Evolutionary conservation across 208 protist species (phyloP).

Genomic region (Leishmania tropica): DNA sequence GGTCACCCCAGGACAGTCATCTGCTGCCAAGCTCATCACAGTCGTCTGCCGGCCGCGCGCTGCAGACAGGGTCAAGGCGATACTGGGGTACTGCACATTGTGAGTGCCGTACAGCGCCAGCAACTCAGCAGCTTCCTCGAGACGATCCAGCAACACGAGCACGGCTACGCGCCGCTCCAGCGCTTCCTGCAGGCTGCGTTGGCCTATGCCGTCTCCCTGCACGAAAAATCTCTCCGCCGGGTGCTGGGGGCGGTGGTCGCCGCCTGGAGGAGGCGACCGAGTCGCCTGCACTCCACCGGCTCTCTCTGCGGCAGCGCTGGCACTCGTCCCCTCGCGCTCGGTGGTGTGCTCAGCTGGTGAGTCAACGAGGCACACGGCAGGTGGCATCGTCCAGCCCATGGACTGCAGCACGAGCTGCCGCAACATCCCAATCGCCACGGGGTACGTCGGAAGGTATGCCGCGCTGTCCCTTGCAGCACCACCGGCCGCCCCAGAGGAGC

Average conservation of each 20-base stretch:
- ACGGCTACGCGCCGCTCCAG: conserved; percentile 81
- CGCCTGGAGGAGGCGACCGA: not conserved
- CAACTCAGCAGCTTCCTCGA: conserved; percentile 59
- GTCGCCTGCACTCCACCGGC: not conserved
- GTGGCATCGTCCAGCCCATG: conserved; percentile 47
- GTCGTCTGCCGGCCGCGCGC: conserved; percentile 20
- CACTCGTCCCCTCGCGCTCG: not conserved
- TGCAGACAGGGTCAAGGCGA: conserved; percentile 64
- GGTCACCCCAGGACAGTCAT: conserved; percentile 36
- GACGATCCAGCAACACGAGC: conserved; percentile 54
- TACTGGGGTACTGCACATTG: conserved; percentile 59
- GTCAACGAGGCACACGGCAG: conserved; percentile 5
- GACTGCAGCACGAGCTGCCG: conserved; percentile 47
- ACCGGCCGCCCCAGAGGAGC: not conserved
- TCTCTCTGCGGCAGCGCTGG: not conserved
- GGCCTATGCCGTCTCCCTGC: conserved; percentile 57
- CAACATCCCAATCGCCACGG: conserved; percentile 13
- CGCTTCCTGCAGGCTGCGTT: conserved; percentile 61
- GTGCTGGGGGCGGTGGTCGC: not conserved
- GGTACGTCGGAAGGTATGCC: conserved; percentile 1
- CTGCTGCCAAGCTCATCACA: conserved; percentile 13
- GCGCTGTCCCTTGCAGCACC: conserved; percentile 2
- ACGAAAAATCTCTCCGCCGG: conserved; percentile 35
- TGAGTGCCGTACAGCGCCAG: conserved; percentile 46
- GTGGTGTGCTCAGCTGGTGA: not conserved